These are phyloP conservation scores for Ogataea minuta DNA, from an alignment of 805 yeast species.

Conservation along the genomic window DNA sequence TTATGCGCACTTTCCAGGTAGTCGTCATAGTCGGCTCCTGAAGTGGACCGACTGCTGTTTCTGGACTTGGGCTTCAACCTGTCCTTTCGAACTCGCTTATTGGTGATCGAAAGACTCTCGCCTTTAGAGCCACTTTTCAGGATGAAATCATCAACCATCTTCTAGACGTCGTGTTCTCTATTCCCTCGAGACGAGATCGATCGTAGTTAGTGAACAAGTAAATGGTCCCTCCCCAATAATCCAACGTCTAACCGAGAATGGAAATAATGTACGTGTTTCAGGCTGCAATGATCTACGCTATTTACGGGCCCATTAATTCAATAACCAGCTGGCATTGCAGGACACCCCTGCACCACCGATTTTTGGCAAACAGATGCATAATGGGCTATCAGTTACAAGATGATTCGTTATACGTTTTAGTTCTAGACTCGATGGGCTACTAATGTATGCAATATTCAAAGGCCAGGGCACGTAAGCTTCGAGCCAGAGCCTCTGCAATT, in stretches of 20 bases:
- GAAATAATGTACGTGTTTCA: neutral
- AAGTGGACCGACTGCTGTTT: conserved; percentile 13
- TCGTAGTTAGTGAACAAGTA: too few species aligned
- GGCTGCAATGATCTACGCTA: neutral
- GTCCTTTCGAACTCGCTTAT: conserved; percentile 12
- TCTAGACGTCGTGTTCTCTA: neutral
- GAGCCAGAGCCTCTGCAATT: conserved; percentile 18
- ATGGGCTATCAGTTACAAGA: too few species aligned
- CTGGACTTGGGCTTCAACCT: conserved; percentile 15
- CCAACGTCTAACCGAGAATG: neutral
- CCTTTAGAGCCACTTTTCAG: conserved; percentile 4
- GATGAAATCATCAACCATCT: conserved; percentile 1
- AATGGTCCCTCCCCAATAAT: too few species aligned
- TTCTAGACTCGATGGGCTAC: neutral
- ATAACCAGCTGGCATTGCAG: conserved; percentile 12
- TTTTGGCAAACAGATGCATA: neutral
- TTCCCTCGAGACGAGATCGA: too few species aligned
- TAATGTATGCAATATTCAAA: conserved; percentile 18
- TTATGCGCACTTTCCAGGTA: conserved; percentile 9
- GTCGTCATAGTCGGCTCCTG: conserved; percentile 5
- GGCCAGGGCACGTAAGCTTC: conserved; percentile 10
- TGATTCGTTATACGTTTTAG: neutral
- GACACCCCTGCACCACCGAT: conserved; percentile 7
- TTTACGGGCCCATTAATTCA: conserved; percentile 1
- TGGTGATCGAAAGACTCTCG: conserved; percentile 4